Evolutionary conservation across 2,329 filamentous ascomycete genomes (phyloP).

Genomic region (Peltaster fructicola): DNA sequence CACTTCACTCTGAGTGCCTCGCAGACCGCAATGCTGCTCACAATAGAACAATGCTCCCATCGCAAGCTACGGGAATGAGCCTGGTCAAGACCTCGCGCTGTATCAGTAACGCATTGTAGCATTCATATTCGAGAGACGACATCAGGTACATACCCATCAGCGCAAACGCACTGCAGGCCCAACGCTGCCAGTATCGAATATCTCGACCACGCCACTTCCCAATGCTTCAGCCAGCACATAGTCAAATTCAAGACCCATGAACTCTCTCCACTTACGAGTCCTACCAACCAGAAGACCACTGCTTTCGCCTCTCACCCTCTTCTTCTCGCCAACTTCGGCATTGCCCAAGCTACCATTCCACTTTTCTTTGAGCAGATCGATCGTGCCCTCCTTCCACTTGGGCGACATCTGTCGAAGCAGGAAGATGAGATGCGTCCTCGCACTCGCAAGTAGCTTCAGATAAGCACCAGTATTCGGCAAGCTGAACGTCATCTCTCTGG

Average conservation of each 20-base stretch:
- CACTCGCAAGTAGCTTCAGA: conserved; percentile 45
- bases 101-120: no score
- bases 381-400: conserved; percentile 44
- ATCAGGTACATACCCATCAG: conserved; percentile 5
- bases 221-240: conserved; percentile 57
- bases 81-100: no score
- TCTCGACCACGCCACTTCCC: conserved; percentile 50
- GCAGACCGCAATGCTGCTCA: no score
- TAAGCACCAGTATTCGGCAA: conserved; percentile 50
- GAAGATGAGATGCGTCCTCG: conserved; percentile 42
- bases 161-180: conserved; percentile 40
- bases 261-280: conserved; percentile 53
- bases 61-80: no score
- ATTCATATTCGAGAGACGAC: no score
- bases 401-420: conserved; percentile 38
- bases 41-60: no score
- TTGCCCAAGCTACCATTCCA: conserved; percentile 51
- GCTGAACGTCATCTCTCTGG: conserved; percentile 33
- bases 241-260: conserved; percentile 51
- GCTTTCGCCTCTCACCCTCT: conserved; percentile 38
- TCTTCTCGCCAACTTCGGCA: conserved; percentile 29
- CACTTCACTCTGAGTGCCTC: no score
- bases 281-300: conserved; percentile 39
- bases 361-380: conserved; percentile 43
- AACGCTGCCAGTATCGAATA: conserved; percentile 61